Conservation (phyloP, 257 asterid species). For the Capsicum chinense region DNA sequence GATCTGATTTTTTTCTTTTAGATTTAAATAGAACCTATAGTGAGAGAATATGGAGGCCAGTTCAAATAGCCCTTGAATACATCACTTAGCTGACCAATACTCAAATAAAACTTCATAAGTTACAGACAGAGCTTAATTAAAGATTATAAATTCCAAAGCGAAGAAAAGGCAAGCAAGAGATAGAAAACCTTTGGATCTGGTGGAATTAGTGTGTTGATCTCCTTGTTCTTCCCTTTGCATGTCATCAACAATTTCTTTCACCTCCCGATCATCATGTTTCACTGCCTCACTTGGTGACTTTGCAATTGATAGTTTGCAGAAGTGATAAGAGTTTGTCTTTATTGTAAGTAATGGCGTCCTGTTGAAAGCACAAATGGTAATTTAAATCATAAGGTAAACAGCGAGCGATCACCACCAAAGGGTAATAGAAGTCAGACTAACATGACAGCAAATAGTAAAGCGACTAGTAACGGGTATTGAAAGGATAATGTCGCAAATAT, state of each 20-base stretch:
- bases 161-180: conserved; percentile 7
- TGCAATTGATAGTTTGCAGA: conserved; percentile 82
- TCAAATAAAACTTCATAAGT: neutral
- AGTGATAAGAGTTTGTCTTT: conserved; percentile 79
- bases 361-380: conserved; percentile 24
- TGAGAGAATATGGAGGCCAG: neutral
- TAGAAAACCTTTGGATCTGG: conserved; percentile 39
- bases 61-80: neutral
- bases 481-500: conserved; percentile 4
- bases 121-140: neutral
- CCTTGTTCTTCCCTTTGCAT: conserved; percentile 31
- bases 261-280: conserved; percentile 36
- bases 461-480: neutral
- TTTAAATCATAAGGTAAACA: conserved; percentile 5
- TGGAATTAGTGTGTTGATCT: conserved; percentile 34
- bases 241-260: conserved; percentile 27
- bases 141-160: neutral
- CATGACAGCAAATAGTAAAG: neutral
- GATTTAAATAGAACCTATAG: neutral
- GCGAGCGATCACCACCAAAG: conserved; percentile 2
- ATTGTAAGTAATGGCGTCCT: conserved; percentile 69
- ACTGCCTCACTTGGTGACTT: conserved; percentile 41
- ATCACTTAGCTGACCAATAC: neutral
- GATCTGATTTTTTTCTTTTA: neutral
- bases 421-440: neutral